phyloP scores from a whole-genome alignment of 805 yeast genomes.

The Yamadazyma scolyti region DNA sequence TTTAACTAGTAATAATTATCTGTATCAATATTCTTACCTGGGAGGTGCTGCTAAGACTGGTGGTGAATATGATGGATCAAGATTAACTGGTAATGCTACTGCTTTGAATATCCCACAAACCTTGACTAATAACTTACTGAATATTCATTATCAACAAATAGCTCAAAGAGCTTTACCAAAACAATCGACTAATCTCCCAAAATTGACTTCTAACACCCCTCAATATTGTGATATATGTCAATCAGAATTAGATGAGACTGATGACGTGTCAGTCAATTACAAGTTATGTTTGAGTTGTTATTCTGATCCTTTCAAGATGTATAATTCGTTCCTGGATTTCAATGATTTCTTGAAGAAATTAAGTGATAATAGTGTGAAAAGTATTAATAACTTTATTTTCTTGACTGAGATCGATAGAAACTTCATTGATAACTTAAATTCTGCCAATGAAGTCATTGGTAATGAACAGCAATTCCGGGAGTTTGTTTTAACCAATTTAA shows the following conservation, averaged over 20 bases:
- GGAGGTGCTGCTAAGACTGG: conserved; percentile 1
- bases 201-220: conserved; percentile 2
- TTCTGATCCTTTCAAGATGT: conserved; percentile 24
- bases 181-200: conserved; percentile 13
- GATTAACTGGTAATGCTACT: conserved; percentile 8
- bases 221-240: conserved; percentile 25
- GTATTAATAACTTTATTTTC: conserved; percentile 15
- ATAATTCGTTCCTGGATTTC: conserved; percentile 24
- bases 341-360: conserved; percentile 22
- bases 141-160: conserved; percentile 12
- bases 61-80: conserved; percentile 2
- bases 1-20: conserved; percentile 6
- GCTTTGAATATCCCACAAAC: conserved; percentile 7
- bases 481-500: conserved; percentile 29
- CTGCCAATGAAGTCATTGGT: conserved; percentile 17
- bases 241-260: conserved; percentile 18
- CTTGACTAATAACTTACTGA: conserved; percentile 4
- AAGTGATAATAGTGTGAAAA: conserved; percentile 11
- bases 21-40: conserved; percentile 8
- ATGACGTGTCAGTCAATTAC: conserved; percentile 21
- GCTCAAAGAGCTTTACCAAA: conserved; percentile 15
- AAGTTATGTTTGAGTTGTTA: conserved; percentile 26
- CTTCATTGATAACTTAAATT: conserved; percentile 18
- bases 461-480: conserved; percentile 34
- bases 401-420: conserved; percentile 18